Percentiles rank a stretch among this genome's conserved stretches.
phyloP scores from a whole-genome alignment of 176 grass and related monocot species.

The Paspalum vaginatum region DNA sequence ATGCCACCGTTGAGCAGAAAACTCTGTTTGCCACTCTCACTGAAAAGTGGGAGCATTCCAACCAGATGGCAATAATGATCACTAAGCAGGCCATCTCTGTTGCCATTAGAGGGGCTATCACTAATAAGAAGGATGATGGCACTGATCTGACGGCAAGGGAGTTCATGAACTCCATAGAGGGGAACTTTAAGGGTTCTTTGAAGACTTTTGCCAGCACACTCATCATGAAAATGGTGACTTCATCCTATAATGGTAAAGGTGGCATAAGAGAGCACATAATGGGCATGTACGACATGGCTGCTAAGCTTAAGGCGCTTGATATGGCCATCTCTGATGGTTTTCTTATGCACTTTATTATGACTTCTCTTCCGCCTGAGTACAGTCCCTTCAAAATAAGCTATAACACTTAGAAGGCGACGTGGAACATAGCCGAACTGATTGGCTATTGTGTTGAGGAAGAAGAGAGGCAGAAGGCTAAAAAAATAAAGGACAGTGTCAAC shows the following conservation, averaged over 20 bases:
- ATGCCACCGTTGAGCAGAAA: no score
- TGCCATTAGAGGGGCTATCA: not conserved
- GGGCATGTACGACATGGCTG: not conserved
- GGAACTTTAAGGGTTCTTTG: not conserved
- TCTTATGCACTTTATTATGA: not conserved
- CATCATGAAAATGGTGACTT: not conserved
- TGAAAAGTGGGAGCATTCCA: not conserved
- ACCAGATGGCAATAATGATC: not conserved
- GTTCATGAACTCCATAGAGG: not conserved
- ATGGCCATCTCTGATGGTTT: not conserved
- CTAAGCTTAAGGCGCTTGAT: not conserved
- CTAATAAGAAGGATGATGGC: not conserved
- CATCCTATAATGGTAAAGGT: not conserved
- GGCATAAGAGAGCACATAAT: not conserved
- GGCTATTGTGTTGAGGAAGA: no score
- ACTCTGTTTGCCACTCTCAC: no score
- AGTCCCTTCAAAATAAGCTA: not conserved
- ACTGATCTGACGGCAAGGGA: not conserved
- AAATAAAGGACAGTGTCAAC: not conserved
- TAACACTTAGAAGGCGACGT: not conserved
- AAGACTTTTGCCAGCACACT: not conserved
- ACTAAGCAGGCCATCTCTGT: not conserved
- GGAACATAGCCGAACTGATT: not conserved
- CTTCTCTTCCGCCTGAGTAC: not conserved
- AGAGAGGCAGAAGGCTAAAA: not conserved